Evolutionary conservation across 1,284 basidiomycete genomes (phyloP).

Genomic region (Ceratobasidium sp.): DNA sequence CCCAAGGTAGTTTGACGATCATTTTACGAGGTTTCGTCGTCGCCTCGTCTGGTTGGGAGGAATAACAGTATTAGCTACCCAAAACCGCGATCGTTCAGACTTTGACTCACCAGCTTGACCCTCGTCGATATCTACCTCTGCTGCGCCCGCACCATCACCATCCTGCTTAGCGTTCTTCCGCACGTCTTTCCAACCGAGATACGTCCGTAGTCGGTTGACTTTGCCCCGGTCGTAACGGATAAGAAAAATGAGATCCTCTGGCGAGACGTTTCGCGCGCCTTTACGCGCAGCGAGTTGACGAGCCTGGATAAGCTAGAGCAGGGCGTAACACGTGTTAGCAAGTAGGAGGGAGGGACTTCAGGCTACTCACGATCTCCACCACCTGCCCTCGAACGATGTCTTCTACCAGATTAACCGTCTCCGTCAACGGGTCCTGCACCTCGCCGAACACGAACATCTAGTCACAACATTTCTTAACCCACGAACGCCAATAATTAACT

Average conservation of each 20-base stretch:
- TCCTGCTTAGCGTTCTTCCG: constrained; percentile 94
- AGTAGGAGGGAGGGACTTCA: neutral
- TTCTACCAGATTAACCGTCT: constrained; percentile 92
- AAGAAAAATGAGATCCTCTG: constrained; percentile 96
- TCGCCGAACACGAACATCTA: constrained; percentile 98
- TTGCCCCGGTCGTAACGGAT: constrained; percentile 95
- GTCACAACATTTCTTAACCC: neutral
- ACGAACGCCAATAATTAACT: neutral
- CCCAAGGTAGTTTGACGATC: constrained; percentile 96
- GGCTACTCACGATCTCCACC: constrained; percentile 81
- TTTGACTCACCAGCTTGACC: constrained; percentile 67
- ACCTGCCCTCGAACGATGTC: constrained; percentile 95
- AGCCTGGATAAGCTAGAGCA: constrained; percentile 85
- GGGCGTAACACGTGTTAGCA: constrained; percentile 1
- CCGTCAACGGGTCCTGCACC: constrained; percentile 87
- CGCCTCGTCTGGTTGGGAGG: constrained; percentile 69
- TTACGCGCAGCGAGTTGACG: constrained; percentile 83
- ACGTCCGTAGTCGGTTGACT: constrained; percentile 91
- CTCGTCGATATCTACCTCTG: constrained; percentile 84
- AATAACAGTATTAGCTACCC: neutral
- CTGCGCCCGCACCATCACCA: constrained; percentile 78
- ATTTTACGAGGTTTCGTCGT: constrained; percentile 89
- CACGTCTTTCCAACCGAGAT: constrained; percentile 98
- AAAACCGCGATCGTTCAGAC: neutral
- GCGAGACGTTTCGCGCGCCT: constrained; percentile 84